phyloP scores from a whole-genome alignment of 768 basidiomycete genomes.

The Suillus brevipes region DNA sequence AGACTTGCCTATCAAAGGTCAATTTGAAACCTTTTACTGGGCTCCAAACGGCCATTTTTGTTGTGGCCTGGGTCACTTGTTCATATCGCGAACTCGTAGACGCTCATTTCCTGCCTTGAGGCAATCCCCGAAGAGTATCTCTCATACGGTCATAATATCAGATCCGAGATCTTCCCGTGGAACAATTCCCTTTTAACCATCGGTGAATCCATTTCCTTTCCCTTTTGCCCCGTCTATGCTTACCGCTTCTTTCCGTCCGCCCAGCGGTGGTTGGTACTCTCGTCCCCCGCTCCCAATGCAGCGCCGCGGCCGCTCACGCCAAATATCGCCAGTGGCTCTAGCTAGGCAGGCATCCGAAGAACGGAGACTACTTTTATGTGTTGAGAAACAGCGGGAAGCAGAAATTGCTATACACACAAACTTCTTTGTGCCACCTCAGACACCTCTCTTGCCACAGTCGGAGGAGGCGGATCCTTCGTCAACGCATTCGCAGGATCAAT shows the following conservation, averaged over 20 bases:
- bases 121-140: conserved; percentile 14
- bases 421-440: conserved; percentile 8
- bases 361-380: conserved; percentile 22
- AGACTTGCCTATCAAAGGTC: conserved; percentile 10
- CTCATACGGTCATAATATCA: conserved; percentile 9
- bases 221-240: conserved; percentile 20
- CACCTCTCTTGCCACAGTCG: conserved; percentile 6
- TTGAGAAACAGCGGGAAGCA: conserved; percentile 16
- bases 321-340: conserved; percentile 42
- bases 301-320: conserved; percentile 42
- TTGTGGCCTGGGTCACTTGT: conserved; percentile 2
- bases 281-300: conserved; percentile 29
- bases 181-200: conserved; percentile 18
- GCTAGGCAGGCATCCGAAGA: conserved; percentile 46
- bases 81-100: conserved; percentile 8
- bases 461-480: conserved; percentile 6
- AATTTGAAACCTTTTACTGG: background rate
- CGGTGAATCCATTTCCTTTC: conserved; percentile 11
- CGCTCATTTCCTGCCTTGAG: conserved; percentile 25
- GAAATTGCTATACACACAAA: conserved; percentile 1
- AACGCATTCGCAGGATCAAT: background rate
- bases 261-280: conserved; percentile 23
- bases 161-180: conserved; percentile 12
- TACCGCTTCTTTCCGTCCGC: conserved; percentile 24
- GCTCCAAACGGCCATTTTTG: background rate